Base-by-base conservation (phyloP, 129 eudicot species). In the Ambrosia artemisiifolia region DNA sequence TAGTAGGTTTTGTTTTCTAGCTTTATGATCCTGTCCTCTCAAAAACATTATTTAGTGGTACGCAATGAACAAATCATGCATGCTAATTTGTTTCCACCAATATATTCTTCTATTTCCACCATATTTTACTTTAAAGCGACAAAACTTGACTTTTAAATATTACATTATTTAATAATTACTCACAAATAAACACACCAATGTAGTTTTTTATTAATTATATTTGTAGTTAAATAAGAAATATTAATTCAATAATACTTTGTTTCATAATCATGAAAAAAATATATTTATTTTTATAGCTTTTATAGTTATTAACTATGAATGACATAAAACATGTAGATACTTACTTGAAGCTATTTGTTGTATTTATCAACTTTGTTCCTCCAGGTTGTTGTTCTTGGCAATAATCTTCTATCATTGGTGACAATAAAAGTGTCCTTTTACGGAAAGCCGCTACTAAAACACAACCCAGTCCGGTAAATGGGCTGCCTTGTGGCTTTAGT, bases 401-500 rank as follows among this genome's bases (percentile, higher is more conserved):
- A 73, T 81, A 81, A 40, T 73, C 79, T 20, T 74, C 75, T 11
- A 38, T 67, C 28, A 48, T 65, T 6, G 14, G 8, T 20, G 83
- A 79, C 38, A 79, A 16, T 49, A 32, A 40, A 16, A 20, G 64
- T 44, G 69, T 79, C 32, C 83, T 72, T 68, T 85, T 85, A 1
- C 65, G 72, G 2, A 64, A 67, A 56, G 85, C 43, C 28, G 90
- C 90, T 13, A 79, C 78, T 10, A 65, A 5, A 16, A 79, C 87
- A 66, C 83, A 71, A 40, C 76, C 61, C 7, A 85, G 35, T 62
- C 86, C 38, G 0, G 65, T 73, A 53, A 79, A 75, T 3, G 90
- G 87, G 48, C 85, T 79, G 9, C 67, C 81, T 32, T 69, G 70
- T 28, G 86, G 85, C 59, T 79, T 79, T n/a, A 75, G 59, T 53